phyloP scores from a whole-genome alignment of 2,329 filamentous ascomycete genomes.

The Nemania diffusa region DNA sequence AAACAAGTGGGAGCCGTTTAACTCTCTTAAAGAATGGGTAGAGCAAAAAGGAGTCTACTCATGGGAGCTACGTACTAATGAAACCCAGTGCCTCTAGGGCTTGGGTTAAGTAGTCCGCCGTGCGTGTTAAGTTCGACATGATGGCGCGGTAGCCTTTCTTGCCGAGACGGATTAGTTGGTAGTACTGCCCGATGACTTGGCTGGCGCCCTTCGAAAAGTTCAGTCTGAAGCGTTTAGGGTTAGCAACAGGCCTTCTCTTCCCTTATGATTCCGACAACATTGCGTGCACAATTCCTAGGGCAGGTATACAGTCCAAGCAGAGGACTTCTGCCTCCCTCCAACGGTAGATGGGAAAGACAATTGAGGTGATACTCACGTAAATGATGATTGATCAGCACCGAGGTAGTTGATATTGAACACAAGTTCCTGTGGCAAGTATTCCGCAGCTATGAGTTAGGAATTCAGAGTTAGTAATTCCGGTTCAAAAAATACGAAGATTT shows the following conservation, averaged over 20 bases:
- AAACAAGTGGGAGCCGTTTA: background rate
- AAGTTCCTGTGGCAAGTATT: conserved; percentile 87
- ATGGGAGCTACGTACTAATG: conserved; percentile 57
- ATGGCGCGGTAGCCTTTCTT: conserved; percentile 92
- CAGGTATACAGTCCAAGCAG: background rate
- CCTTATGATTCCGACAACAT: background rate
- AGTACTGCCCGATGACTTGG: conserved; percentile 96
- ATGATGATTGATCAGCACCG: conserved; percentile 92
- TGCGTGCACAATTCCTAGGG: too few species aligned
- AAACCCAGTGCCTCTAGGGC: conserved; percentile 81
- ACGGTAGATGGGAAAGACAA: background rate
- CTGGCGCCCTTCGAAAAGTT: conserved; percentile 97
- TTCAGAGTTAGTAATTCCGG: background rate
- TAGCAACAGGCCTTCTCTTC: background rate
- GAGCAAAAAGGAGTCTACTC: background rate
- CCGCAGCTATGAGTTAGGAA: conserved; percentile 57
- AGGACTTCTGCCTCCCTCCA: too few species aligned
- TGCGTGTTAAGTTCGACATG: conserved; percentile 93
- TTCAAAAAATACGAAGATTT: background rate
- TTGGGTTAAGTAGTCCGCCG: conserved; percentile 84
- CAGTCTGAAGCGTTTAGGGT: conserved; percentile 55
- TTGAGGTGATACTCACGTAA: conserved; percentile 64
- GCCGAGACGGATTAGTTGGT: conserved; percentile 93
- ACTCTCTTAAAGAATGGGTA: background rate
- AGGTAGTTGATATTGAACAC: conserved; percentile 99